phyloP scores from a whole-genome alignment of 176 grass and related monocot genomes.

The Raddia distichophylla region DNA sequence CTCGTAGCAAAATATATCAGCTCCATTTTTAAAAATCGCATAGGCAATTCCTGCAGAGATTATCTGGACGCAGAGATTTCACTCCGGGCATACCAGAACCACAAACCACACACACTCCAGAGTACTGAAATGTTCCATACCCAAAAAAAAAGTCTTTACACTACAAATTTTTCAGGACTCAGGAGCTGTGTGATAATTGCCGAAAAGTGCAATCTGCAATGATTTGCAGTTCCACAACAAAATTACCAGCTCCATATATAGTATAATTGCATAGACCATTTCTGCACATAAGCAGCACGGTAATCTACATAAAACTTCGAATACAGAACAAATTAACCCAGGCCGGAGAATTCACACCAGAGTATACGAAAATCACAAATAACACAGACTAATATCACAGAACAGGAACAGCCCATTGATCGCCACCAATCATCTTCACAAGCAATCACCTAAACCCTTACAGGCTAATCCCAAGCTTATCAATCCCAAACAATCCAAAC shows the following conservation, averaged over 20 bases:
- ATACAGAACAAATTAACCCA: not conserved
- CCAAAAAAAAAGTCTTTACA: not conserved
- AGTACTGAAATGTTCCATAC: not conserved
- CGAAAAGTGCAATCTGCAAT: not conserved
- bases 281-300: not conserved
- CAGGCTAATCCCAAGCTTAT: not conserved
- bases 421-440: not conserved
- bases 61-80: not conserved
- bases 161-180: not conserved
- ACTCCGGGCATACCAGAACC: not conserved
- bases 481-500: slow-evolving; percentile 2
- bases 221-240: not conserved
- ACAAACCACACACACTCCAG: not conserved
- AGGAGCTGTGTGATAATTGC: not conserved
- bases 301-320: not conserved
- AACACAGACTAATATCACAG: not conserved
- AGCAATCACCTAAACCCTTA: slow-evolving; percentile 15
- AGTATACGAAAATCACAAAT: not conserved
- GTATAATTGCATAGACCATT: not conserved
- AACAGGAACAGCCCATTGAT: not conserved
- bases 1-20: not conserved
- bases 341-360: not conserved
- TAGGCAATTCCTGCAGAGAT: not conserved
- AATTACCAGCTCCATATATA: not conserved
- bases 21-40: not conserved